Base-by-base conservation (phyloP, 306 rosid species). In the Prunus mira region DNA sequence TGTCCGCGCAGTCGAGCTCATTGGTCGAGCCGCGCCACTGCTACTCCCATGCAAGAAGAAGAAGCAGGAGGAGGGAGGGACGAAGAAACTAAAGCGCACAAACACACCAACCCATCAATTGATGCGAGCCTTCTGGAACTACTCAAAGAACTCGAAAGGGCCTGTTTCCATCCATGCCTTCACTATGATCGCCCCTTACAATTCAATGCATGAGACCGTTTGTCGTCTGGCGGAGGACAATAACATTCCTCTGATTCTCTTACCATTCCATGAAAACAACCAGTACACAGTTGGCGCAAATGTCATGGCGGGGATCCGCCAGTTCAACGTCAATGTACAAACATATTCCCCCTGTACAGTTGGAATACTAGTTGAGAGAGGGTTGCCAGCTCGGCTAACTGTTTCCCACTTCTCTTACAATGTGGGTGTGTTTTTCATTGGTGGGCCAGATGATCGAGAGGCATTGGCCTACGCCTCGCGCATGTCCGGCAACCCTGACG, bases 391-490 rank as follows among this genome's bases (percentile, higher is more conserved):
- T 34, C 38, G 76, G 1, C 50, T 61, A 12, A 58, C 47, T 0
- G n/a, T 72, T 13, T 1, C 56, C 1, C 54, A 64, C 2, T 0
- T 50, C 13, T 67, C 61, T 20, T 77, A 79, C 79, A 77, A 83
- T 18, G 87, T 90, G 3, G 90, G 76, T 0, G 27, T 81, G 0
- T 77, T 90, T 64, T 92, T 90, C 28, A 6, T 87, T 0, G 96
- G 97, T 0, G 93, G 97, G 10, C 8, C 79, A 0, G 93, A 92
- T 9, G 96, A 92, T 10, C 76, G 91, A 0, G 96, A 90, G 79
- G 90, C 90, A 0, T 18, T 92, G n/a, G 84, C 96, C 0, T 79
- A 80, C 28, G 93, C 83, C 0, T 52, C 70, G 5, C 83, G 90
- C 7, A 89, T 91, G 90, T 65, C 79, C 1, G 80, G 75, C 17